Conservation (phyloP, 345 rosid species). For the Rhizophora mangle region DNA sequence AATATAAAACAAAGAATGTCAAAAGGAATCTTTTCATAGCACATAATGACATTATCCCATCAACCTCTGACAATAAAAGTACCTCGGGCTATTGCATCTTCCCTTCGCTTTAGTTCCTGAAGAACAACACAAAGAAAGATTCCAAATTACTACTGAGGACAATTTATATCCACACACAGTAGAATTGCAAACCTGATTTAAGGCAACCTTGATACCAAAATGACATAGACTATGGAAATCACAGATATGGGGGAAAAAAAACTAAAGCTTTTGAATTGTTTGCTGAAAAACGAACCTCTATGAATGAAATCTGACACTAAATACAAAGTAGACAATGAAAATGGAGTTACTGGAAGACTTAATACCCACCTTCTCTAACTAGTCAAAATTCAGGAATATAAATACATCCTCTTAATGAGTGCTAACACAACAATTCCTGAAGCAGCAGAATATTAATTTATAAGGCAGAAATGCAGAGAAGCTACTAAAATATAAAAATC, state of each 20-base stretch:
- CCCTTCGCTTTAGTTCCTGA: slow-evolving; percentile 84
- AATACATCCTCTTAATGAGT: too few relatives aligned
- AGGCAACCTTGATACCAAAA: background rate
- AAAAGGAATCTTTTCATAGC: slow-evolving; percentile 6
- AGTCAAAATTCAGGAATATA: too few relatives aligned
- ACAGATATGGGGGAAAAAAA: background rate
- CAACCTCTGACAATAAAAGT: slow-evolving; percentile 6
- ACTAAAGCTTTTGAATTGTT: background rate
- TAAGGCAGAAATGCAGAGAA: background rate
- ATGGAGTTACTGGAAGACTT: too few relatives aligned
- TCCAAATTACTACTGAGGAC: background rate
- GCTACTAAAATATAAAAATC: slow-evolving; percentile 11
- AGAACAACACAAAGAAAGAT: slow-evolving; percentile 14
- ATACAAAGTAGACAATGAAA: too few relatives aligned
- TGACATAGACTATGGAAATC: background rate
- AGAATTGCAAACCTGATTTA: background rate
- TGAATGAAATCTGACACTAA: too few relatives aligned
- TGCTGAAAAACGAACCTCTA: too few relatives aligned
- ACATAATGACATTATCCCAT: slow-evolving; percentile 13
- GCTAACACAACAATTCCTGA: background rate
- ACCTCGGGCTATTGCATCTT: slow-evolving; percentile 78
- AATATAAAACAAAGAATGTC: slow-evolving; percentile 22
- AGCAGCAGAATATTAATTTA: background rate
- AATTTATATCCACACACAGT: slow-evolving; percentile 9
- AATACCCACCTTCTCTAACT: too few relatives aligned